Percentiles rank a stretch among this genome's conserved stretches.
phyloP scores from a whole-genome alignment of 2,329 filamentous ascomycete species.

The Colletotrichum somersetense region DNA sequence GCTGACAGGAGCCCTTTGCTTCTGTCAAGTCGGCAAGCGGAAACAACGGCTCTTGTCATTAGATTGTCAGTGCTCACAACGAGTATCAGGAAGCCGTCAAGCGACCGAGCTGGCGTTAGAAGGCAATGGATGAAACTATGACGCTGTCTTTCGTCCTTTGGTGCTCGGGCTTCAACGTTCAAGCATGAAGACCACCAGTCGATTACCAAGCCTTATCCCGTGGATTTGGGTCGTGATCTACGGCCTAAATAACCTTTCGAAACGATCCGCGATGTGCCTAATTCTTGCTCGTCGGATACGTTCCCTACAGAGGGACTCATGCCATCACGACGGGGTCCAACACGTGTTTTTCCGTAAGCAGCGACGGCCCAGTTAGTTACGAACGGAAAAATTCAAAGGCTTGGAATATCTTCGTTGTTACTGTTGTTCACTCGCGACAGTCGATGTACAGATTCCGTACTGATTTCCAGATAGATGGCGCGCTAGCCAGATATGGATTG shows the following conservation, averaged over 20 bases:
- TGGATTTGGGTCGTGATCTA: slow-evolving; percentile 15
- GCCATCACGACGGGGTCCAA: background rate
- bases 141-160: background rate
- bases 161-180: slow-evolving; percentile 4
- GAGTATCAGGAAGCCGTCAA: background rate
- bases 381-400: background rate
- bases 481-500: background rate
- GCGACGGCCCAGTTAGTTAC: no score
- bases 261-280: background rate
- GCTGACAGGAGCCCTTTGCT: slow-evolving; percentile 31
- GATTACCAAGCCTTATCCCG: slow-evolving; percentile 27
- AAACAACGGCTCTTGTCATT: slow-evolving; percentile 4
- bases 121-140: slow-evolving; percentile 11
- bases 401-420: background rate
- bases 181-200: slow-evolving; percentile 3
- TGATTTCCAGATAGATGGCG: background rate
- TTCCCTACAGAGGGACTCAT: background rate
- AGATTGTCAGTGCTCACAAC: background rate
- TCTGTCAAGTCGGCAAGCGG: background rate
- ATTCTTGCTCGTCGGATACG: background rate
- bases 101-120: background rate
- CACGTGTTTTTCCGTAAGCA: background rate
- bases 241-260: slow-evolving; percentile 1
- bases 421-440: background rate
- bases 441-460: background rate